Percentiles rank a stretch among this genome's conserved stretches.
These are phyloP conservation scores for Rhynchospora tenuis DNA, from an alignment of 176 grass and related monocot genomes.

Conservation along the genomic window DNA sequence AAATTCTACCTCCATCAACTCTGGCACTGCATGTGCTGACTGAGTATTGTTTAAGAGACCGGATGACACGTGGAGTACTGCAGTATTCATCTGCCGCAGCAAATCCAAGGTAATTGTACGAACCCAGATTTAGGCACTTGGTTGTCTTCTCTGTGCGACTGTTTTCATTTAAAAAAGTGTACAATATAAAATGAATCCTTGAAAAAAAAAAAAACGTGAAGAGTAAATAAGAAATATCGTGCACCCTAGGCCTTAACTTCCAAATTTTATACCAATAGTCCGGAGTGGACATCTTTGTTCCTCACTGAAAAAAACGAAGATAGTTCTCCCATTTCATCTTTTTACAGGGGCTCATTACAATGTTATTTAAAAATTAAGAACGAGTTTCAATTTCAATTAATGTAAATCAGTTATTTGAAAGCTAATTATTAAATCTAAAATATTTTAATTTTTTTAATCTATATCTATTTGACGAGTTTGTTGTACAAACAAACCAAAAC, in stretches of 20 bases:
- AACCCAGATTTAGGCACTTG: constrained; percentile 83
- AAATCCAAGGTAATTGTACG: constrained; percentile 95
- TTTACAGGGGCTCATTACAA: background rate
- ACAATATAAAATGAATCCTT: background rate
- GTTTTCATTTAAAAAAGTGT: constrained; percentile 26
- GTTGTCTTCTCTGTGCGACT: constrained; percentile 57
- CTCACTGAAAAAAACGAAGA: background rate
- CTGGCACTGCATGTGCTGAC: constrained; percentile 66
- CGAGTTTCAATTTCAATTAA: too few species aligned
- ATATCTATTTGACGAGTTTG: too few species aligned
- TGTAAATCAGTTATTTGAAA: too few species aligned
- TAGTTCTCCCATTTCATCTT: background rate
- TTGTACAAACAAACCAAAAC: too few species aligned
- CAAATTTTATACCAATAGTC: background rate
- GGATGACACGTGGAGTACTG: constrained; percentile 79
- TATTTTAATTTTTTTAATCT: too few species aligned
- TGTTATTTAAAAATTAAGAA: too few species aligned
- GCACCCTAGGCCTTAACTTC: background rate
- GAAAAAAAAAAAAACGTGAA: background rate
- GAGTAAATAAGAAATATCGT: background rate
- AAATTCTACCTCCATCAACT: constrained; percentile 61
- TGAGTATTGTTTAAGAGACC: constrained; percentile 78
- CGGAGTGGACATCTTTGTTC: background rate
- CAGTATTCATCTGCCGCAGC: constrained; percentile 81
- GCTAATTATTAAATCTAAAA: too few species aligned